Conservation (phyloP, 306 rosid species). For the Prunus kanzakura region DNA sequence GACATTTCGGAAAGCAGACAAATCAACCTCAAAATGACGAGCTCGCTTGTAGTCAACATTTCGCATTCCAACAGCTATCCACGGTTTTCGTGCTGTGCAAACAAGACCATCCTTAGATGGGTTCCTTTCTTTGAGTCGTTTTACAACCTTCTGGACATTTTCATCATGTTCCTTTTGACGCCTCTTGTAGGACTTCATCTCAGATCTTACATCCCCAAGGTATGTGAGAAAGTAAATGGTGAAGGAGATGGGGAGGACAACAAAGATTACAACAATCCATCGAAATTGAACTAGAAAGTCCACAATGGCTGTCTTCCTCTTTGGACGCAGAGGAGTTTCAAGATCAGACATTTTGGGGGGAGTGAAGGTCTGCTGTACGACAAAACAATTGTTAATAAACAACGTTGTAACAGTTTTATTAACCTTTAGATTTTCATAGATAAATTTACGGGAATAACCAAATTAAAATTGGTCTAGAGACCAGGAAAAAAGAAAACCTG, state of each 20-base stretch:
- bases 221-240: conserved; percentile 76
- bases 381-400: not conserved
- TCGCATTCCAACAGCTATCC: conserved; percentile 97
- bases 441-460: not conserved
- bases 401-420: not conserved
- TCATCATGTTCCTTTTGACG: conserved; percentile 88
- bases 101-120: conserved; percentile 91
- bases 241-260: conserved; percentile 90
- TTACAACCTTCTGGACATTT: conserved; percentile 76
- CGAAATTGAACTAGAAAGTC: conserved; percentile 76
- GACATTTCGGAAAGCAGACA: conserved; percentile 76
- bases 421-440: not conserved
- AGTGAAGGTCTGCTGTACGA: not conserved
- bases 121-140: conserved; percentile 85
- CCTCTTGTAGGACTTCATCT: conserved; percentile 80
- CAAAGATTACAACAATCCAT: conserved; percentile 88
- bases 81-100: conserved; percentile 94
- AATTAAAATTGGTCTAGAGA: not conserved
- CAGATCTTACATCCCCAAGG: conserved; percentile 87
- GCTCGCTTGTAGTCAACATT: conserved; percentile 98
- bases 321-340: conserved; percentile 76
- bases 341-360: conserved; percentile 70
- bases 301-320: conserved; percentile 89
- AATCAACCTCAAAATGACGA: conserved; percentile 90
- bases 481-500: not conserved